phyloP scores from a whole-genome alignment of 805 yeast genomes.

The Lachancea sp. region DNA sequence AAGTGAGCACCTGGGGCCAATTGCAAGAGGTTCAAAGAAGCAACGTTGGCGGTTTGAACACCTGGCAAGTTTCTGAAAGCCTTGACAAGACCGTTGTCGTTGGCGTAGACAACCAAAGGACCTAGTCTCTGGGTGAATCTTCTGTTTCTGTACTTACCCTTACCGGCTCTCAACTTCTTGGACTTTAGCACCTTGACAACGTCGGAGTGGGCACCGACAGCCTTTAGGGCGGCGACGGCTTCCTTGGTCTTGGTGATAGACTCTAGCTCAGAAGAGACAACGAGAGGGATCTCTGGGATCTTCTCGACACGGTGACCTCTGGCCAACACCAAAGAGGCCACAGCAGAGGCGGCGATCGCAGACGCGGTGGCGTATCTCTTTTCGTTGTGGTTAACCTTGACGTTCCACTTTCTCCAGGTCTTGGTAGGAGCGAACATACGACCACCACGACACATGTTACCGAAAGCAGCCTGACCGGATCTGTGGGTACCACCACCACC shows the following conservation, averaged over 20 bases:
- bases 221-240: slow-evolving; percentile 96
- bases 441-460: slow-evolving; percentile 99
- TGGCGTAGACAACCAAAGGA: slow-evolving; percentile 96
- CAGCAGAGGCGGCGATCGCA: slow-evolving; percentile 98
- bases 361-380: slow-evolving; percentile 99
- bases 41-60: slow-evolving; percentile 94
- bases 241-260: slow-evolving; percentile 94
- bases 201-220: slow-evolving; percentile 98
- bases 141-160: slow-evolving; percentile 99
- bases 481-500: slow-evolving; percentile 99
- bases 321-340: slow-evolving; percentile 95
- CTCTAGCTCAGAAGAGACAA: slow-evolving; percentile 90
- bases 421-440: slow-evolving; percentile 99
- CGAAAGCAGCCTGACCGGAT: slow-evolving; percentile 99
- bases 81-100: slow-evolving; percentile 96
- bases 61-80: slow-evolving; percentile 99
- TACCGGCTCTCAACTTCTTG: slow-evolving; percentile 99
- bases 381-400: slow-evolving; percentile 99
- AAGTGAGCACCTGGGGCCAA: slow-evolving; percentile 99
- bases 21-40: slow-evolving; percentile 90
- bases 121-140: slow-evolving; percentile 99
- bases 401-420: slow-evolving; percentile 99
- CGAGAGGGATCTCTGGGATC: slow-evolving; percentile 97
- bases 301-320: slow-evolving; percentile 99
- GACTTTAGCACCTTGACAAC: slow-evolving; percentile 97